phyloP scores from a whole-genome alignment of 2,329 filamentous ascomycete genomes.

The Annulohypoxylon truncatum region DNA sequence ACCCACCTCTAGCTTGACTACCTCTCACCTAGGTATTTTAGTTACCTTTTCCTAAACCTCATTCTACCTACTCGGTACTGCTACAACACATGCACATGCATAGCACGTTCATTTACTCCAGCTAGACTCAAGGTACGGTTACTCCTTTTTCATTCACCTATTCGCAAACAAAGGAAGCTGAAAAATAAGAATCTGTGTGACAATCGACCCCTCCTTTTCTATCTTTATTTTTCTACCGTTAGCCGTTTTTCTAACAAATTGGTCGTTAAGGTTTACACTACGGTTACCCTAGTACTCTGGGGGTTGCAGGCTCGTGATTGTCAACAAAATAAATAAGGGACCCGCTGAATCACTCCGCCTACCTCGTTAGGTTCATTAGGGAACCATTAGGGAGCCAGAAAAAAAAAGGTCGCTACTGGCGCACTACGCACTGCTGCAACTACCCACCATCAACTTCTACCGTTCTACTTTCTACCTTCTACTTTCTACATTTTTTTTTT shows the following conservation, averaged over 20 bases:
- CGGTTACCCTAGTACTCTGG: constrained; percentile 25
- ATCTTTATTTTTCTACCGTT: background rate
- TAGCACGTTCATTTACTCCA: constrained; percentile 13
- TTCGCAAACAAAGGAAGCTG: background rate
- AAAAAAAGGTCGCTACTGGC: constrained; percentile 38
- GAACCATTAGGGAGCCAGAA: constrained; percentile 27
- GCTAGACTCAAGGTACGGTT: background rate
- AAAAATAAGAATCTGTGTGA: background rate
- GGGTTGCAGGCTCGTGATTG: constrained; percentile 44
- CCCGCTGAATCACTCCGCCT: constrained; percentile 42
- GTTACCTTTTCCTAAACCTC: background rate
- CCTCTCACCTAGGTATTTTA: background rate
- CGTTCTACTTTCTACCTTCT: constrained; percentile 41
- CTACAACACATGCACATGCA: too few relatives aligned
- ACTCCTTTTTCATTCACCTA: background rate
- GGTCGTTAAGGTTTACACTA: constrained; percentile 8
- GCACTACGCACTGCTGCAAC: constrained; percentile 31
- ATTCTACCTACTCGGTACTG: background rate
- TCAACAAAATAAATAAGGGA: constrained; percentile 47
- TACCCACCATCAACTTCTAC: constrained; percentile 41
- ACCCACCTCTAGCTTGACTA: background rate
- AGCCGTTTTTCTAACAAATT: constrained; percentile 7
- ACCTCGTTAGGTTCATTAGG: constrained; percentile 38
- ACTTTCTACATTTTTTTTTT: constrained; percentile 16
- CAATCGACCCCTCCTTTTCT: constrained; percentile 14